phyloP scores from a whole-genome alignment of 345 rosid genomes.

The Firmiana major region DNA sequence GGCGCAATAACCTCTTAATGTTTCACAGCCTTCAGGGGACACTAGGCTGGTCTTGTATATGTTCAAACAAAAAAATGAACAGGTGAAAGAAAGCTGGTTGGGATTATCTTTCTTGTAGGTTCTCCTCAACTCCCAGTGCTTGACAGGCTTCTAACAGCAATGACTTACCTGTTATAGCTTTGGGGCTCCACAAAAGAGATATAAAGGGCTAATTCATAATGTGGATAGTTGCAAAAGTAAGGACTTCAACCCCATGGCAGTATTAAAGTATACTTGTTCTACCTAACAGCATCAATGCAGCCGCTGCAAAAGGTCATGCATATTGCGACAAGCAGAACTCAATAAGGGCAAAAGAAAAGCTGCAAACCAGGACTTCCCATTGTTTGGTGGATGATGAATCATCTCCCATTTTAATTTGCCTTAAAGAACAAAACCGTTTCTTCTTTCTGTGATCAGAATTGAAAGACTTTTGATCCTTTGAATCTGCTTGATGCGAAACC shows the following conservation, averaged over 20 bases:
- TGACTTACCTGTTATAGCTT: not conserved
- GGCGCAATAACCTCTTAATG: not conserved
- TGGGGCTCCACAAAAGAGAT: not conserved
- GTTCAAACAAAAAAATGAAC: not conserved
- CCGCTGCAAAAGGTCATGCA: not conserved
- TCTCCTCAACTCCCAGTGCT: not conserved
- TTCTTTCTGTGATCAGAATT: not conserved
- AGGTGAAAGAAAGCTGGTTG: not conserved
- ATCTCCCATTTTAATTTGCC: not conserved
- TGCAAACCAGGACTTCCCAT: not conserved
- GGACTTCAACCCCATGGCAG: not conserved
- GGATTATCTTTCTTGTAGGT: not conserved
- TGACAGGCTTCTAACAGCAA: not conserved
- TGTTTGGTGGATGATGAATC: not conserved
- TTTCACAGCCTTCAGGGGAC: not conserved
- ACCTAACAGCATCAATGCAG: constrained; percentile 6
- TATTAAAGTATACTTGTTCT: not conserved
- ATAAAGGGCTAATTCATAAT: not conserved
- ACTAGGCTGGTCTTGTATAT: not conserved
- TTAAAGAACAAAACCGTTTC: not conserved
- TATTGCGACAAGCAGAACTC: not conserved
- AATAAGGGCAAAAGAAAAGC: too few species aligned
- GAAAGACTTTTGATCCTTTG: not conserved
- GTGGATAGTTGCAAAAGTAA: not conserved
- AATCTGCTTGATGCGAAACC: not conserved